Conservation (phyloP, 495 filamentous ascomycete genomes). For the Trichoderma asperelloides region DNA sequence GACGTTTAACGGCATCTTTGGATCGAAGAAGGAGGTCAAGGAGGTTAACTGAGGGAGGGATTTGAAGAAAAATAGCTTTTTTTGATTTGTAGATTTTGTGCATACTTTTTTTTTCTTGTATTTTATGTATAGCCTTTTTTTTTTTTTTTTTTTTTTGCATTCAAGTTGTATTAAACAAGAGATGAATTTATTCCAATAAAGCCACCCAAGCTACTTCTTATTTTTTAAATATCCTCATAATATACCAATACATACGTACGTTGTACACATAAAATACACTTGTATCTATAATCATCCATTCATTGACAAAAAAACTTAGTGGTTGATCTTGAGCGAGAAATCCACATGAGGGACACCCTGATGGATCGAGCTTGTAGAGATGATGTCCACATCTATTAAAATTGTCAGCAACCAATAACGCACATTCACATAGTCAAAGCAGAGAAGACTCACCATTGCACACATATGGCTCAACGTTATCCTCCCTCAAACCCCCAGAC, state of each 20-base stretch:
- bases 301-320: constrained; percentile 16
- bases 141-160: not conserved
- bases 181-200: not conserved
- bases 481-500: constrained; percentile 79
- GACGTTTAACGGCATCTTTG: constrained; percentile 1
- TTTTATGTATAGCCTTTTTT: constrained; percentile 1
- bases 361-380: constrained; percentile 93
- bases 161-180: not conserved
- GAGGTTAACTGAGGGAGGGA: not conserved
- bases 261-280: not conserved
- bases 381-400: constrained; percentile 71
- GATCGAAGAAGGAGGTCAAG: not conserved
- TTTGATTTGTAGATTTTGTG: not conserved
- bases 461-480: constrained; percentile 72
- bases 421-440: constrained; percentile 6
- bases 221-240: not conserved
- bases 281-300: not conserved
- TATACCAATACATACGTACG: not conserved
- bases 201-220: not conserved
- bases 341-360: constrained; percentile 90
- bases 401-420: not conserved
- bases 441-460: constrained; percentile 49
- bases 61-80: not conserved
- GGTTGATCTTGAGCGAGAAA: constrained; percentile 84
- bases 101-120: not conserved